A percentile compares a stretch with the other conserved stretches of the same genome.
These are phyloP conservation scores for Calonectria pseudoreteaudii DNA, from an alignment of 2,329 filamentous ascomycete species.

Conservation along the genomic window DNA sequence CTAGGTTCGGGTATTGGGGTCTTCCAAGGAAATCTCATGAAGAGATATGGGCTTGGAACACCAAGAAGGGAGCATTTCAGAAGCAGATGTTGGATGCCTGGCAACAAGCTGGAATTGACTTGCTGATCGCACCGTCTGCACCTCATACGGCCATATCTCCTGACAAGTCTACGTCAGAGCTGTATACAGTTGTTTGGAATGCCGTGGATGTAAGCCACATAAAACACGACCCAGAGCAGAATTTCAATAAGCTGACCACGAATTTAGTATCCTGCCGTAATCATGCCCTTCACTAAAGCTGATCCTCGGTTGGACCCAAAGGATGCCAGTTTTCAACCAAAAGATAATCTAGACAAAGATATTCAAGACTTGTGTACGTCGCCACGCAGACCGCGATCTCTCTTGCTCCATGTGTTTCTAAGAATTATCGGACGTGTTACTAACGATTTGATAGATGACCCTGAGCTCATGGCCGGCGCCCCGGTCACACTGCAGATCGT, in stretches of 20 bases:
- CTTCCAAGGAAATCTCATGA: neutral
- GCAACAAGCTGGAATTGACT: neutral
- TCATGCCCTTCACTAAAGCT: neutral
- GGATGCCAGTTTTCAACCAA: neutral
- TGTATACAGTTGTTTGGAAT: neutral
- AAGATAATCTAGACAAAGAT: neutral
- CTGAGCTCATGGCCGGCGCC: neutral
- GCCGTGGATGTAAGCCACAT: neutral
- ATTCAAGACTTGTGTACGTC: neutral
- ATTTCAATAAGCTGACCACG: neutral
- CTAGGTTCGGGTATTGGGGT: neutral
- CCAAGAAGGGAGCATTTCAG: neutral
- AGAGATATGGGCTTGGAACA: neutral
- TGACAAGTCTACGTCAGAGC: neutral
- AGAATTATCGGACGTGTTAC: neutral
- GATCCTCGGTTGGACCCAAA: neutral
- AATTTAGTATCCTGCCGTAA: neutral
- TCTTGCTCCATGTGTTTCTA: neutral
- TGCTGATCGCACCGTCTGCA: neutral
- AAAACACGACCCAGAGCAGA: accelerated
- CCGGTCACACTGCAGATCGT: neutral
- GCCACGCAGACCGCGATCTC: neutral
- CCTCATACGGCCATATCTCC: neutral
- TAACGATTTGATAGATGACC: neutral
- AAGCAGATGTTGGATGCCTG: neutral